Conservation (phyloP, 75 land plant genomes). For the Cupressus sempervirens region DNA sequence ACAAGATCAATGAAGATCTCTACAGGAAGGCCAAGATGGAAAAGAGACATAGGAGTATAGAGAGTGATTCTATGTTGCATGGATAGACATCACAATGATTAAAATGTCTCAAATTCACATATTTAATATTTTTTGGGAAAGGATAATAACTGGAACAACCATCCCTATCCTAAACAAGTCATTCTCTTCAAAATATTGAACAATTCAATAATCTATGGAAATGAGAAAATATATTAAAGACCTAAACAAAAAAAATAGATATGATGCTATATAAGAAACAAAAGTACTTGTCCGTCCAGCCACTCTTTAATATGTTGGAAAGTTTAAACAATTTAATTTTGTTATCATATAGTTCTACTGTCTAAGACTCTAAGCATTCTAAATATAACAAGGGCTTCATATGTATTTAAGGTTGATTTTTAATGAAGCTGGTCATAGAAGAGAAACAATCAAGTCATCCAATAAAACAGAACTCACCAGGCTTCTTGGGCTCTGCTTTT, state of each 20-base stretch:
- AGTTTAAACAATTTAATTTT: not conserved
- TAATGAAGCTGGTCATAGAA: not conserved
- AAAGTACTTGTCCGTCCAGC: not conserved
- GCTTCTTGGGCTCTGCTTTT: conserved; percentile 45
- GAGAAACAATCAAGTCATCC: not conserved
- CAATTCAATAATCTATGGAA: not conserved
- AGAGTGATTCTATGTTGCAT: too few relatives aligned
- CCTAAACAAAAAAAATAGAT: not conserved
- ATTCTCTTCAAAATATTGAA: not conserved
- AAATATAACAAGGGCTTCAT: too few relatives aligned
- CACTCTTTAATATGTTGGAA: not conserved
- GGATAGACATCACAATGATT: not conserved
- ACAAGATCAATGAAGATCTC: too few relatives aligned
- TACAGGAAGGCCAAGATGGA: too few relatives aligned
- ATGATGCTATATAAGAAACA: not conserved
- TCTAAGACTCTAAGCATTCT: not conserved
- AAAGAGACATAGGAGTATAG: too few relatives aligned
- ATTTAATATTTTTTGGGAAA: not conserved
- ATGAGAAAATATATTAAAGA: not conserved
- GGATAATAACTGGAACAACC: not conserved
- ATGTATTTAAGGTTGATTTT: not conserved
- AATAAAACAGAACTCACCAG: conserved; percentile 33
- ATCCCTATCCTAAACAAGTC: not conserved
- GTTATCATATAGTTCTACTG: not conserved
- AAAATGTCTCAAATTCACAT: not conserved